These are phyloP conservation scores for Heritiera fomes DNA, from an alignment of 345 rosid species.

Conservation along the genomic window DNA sequence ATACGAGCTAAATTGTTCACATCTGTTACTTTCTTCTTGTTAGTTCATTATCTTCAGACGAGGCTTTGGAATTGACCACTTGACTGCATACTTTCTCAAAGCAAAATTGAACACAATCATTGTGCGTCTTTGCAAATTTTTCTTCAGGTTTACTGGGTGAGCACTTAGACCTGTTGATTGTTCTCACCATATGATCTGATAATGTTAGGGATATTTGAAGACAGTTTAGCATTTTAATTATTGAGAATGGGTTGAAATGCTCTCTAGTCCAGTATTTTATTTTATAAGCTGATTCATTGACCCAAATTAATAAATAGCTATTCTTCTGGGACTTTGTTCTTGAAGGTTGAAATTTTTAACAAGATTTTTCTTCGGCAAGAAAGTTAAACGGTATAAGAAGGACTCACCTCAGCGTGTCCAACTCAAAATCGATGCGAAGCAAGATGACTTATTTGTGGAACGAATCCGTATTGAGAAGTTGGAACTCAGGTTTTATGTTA, in stretches of 20 bases:
- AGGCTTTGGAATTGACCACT: conserved; percentile 74
- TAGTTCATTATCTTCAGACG: conserved; percentile 73
- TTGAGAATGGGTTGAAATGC: no score
- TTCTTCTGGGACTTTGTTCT: conserved; percentile 16
- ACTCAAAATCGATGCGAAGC: conserved; percentile 36
- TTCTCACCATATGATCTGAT: not conserved
- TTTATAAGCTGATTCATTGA: not conserved
- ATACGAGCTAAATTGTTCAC: not conserved
- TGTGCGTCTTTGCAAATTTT: conserved; percentile 49
- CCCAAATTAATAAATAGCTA: not conserved
- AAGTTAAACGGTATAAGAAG: conserved; percentile 18
- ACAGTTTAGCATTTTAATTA: no score
- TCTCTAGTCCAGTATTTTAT: no score
- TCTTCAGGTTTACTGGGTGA: conserved; percentile 60
- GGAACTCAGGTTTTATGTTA: conserved; percentile 47
- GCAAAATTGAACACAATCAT: conserved; percentile 59
- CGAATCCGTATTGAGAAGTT: conserved; percentile 68
- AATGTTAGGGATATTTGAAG: no score
- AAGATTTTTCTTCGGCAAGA: conserved; percentile 38
- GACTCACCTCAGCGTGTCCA: conserved; percentile 36
- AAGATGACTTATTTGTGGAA: conserved; percentile 49
- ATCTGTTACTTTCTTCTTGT: not conserved
- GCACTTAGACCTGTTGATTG: not conserved
- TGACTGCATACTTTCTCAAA: conserved; percentile 52
- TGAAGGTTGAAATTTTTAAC: conserved; percentile 37